phyloP scores from a whole-genome alignment of 139 green algal genomes.

The Coelastrella sp. region DNA sequence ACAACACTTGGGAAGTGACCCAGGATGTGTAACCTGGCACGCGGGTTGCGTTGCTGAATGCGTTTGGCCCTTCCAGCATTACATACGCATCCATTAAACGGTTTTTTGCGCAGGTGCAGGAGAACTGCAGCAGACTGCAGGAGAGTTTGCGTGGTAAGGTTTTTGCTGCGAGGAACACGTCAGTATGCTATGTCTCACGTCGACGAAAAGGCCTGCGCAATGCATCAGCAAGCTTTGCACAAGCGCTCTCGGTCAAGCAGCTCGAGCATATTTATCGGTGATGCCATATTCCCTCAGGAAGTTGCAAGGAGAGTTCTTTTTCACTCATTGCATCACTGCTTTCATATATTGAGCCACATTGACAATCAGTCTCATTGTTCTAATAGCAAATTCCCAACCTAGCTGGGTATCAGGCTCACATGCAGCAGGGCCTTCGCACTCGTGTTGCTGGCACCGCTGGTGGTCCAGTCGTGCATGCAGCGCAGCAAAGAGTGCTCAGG shows the following conservation, averaged over 20 bases:
- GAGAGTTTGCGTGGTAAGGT: background rate
- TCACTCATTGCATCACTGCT: background rate
- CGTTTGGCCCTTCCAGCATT: background rate
- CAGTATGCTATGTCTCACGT: background rate
- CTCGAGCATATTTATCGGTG: background rate
- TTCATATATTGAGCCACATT: background rate
- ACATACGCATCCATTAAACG: background rate
- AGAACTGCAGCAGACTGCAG: background rate
- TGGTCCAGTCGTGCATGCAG: background rate
- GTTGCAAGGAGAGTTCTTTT: background rate
- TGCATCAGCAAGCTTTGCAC: background rate
- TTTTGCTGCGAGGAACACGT: constrained; percentile 3
- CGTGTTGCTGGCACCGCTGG: background rate
- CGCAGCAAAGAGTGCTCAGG: background rate
- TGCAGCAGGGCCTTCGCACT: background rate
- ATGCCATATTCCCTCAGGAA: background rate
- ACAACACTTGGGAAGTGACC: background rate
- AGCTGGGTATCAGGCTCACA: background rate
- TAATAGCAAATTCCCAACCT: background rate
- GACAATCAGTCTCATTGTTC: background rate
- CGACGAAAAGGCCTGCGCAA: background rate
- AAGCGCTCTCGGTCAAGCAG: background rate
- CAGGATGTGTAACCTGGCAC: background rate
- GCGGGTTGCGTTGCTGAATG: background rate
- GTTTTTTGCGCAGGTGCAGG: background rate